A percentile compares a stretch with the other conserved stretches of the same genome.
These are phyloP conservation scores for Jaltomata sinuosa DNA, from an alignment of 257 asterid species.

Conservation along the genomic window DNA sequence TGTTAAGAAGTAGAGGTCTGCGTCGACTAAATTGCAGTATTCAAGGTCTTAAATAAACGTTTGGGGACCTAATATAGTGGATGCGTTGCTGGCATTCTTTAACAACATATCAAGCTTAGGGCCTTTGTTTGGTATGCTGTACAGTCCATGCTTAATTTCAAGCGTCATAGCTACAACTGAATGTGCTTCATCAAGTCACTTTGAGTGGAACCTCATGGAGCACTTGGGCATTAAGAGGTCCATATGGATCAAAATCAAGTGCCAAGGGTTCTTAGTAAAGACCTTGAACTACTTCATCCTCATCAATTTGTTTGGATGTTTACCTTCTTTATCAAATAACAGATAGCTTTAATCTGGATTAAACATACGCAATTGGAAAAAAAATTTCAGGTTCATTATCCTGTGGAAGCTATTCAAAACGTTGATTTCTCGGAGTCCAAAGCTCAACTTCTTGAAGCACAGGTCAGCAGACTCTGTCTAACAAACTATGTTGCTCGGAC, in stretches of 20 bases:
- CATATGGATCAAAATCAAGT: background rate
- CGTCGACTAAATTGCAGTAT: background rate
- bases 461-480: constrained; percentile 36
- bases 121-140: background rate
- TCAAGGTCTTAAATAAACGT: background rate
- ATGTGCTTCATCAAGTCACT: background rate
- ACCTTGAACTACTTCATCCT: background rate
- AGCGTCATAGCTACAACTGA: background rate
- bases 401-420: constrained; percentile 59
- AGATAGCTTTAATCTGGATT: background rate
- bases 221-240: background rate
- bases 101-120: background rate
- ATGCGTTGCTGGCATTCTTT: background rate
- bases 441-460: constrained; percentile 85
- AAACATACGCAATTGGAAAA: background rate
- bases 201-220: background rate
- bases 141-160: background rate
- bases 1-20: background rate
- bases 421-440: constrained; percentile 62
- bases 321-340: background rate
- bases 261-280: background rate
- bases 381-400: constrained; percentile 66
- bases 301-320: background rate
- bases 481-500: no score
- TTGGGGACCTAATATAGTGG: background rate